Percentiles rank a stretch among this genome's conserved stretches.
phyloP scores from a whole-genome alignment of 345 rosid species.

The Dipteronia sinensis region DNA sequence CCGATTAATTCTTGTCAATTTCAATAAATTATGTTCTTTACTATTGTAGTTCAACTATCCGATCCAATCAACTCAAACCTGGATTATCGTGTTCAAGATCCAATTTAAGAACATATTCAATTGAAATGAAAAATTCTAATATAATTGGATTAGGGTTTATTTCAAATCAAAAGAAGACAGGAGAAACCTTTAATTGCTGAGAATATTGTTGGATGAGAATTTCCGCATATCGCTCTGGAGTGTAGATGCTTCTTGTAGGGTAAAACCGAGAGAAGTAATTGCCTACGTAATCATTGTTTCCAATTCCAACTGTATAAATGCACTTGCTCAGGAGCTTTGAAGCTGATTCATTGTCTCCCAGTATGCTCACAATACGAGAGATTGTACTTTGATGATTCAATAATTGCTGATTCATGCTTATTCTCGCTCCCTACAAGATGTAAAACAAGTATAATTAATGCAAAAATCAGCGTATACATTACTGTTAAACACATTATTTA shows the following conservation, averaged over 20 bases:
- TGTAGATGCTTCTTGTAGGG: background rate
- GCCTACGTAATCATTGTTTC: slow-evolving; percentile 53
- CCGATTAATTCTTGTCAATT: too few species aligned
- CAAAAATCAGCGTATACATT: too few species aligned
- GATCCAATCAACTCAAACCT: too few species aligned
- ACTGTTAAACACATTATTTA: too few species aligned
- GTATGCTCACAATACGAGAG: slow-evolving; percentile 6
- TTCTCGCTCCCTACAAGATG: slow-evolving; percentile 40
- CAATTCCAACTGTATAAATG: slow-evolving; percentile 20
- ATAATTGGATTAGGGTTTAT: background rate
- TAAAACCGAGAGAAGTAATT: slow-evolving; percentile 39
- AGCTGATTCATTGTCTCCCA: slow-evolving; percentile 24
- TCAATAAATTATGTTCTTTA: too few species aligned
- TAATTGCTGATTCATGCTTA: slow-evolving; percentile 40
- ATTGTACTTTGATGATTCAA: slow-evolving; percentile 40
- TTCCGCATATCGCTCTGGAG: background rate
- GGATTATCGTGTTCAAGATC: too few species aligned
- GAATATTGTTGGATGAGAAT: background rate
- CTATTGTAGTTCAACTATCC: too few species aligned
- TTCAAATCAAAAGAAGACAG: background rate
- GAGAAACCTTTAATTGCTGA: background rate
- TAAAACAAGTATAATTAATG: background rate
- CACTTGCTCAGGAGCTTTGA: slow-evolving; percentile 32
- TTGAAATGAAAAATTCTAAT: background rate
- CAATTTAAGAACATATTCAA: background rate